These are phyloP conservation scores for Nitzschia sp. DNA, from an alignment of 108 stramenopile genomes.

Conservation along the genomic window DNA sequence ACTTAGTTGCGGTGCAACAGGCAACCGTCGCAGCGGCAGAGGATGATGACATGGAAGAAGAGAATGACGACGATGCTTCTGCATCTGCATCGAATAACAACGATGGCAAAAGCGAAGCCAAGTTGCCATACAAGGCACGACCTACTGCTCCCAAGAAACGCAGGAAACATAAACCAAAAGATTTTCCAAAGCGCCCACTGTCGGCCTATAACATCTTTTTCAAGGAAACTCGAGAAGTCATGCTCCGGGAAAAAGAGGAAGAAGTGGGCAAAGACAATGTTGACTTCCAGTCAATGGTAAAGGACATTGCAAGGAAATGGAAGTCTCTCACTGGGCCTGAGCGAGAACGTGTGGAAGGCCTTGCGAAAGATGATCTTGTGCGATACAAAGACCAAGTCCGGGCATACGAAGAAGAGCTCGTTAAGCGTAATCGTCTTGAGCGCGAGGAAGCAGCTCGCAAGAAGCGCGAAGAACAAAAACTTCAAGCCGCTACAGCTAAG, in stretches of 20 bases:
- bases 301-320: conserved; percentile 16
- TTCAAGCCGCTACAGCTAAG: neutral
- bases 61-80: neutral
- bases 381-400: conserved; percentile 17
- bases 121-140: too few relatives aligned
- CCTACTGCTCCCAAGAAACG: neutral
- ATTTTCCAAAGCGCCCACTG: conserved; percentile 32
- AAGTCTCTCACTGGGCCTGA: neutral
- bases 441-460: neutral
- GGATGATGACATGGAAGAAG: neutral
- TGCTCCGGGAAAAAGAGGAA: conserved; percentile 11
- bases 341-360: neutral
- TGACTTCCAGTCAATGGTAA: conserved; percentile 26
- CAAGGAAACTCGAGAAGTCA: conserved; percentile 24
- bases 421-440: neutral
- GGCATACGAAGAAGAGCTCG: conserved; percentile 18
- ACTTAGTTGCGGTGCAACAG: too few relatives aligned
- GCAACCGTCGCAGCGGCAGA: too few relatives aligned
- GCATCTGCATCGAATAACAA: neutral
- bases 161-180: conserved; percentile 23
- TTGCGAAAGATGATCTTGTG: conserved; percentile 17
- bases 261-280: neutral
- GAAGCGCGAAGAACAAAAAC: neutral
- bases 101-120: neutral
- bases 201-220: conserved; percentile 39